Evolutionary conservation across 2,329 filamentous ascomycete genomes (phyloP).

Genomic region (Pseudogymnoascus pannorum): DNA sequence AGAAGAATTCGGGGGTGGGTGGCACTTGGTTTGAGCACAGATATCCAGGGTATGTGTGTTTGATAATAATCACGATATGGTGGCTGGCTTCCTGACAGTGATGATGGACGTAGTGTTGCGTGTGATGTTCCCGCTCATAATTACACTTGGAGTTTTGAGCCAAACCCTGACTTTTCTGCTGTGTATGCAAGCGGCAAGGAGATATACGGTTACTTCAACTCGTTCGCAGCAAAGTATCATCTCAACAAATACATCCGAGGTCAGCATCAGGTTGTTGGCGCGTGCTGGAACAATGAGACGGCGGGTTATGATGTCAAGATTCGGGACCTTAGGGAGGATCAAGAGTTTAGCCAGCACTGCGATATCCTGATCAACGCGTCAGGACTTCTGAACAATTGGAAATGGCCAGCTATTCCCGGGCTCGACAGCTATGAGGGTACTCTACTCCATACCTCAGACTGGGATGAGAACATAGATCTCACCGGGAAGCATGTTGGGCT

Average conservation of each 20-base stretch:
- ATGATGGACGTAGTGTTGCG: no score
- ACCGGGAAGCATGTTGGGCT: constrained; percentile 35
- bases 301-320: constrained; percentile 41
- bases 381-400: constrained; percentile 25
- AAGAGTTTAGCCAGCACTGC: constrained; percentile 29
- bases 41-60: constrained; percentile 39
- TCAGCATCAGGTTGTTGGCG: constrained; percentile 40
- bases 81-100: no score
- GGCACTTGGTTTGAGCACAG: constrained; percentile 48
- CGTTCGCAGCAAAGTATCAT: constrained; percentile 40
- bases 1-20: constrained; percentile 40
- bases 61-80: no score
- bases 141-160: constrained; percentile 46
- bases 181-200: constrained; percentile 51
- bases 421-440: constrained; percentile 39
- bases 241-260: constrained; percentile 41
- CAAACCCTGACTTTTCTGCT: constrained; percentile 49
- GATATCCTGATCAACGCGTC: constrained; percentile 23
- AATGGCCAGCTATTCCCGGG: constrained; percentile 42
- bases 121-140: constrained; percentile 32
- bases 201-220: constrained; percentile 43
- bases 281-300: constrained; percentile 39
- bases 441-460: constrained; percentile 38
- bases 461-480: constrained; percentile 32
- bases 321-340: constrained; percentile 40